These are phyloP conservation scores for Clarkia xantiana DNA, from an alignment of 345 rosid genomes.

Conservation along the genomic window DNA sequence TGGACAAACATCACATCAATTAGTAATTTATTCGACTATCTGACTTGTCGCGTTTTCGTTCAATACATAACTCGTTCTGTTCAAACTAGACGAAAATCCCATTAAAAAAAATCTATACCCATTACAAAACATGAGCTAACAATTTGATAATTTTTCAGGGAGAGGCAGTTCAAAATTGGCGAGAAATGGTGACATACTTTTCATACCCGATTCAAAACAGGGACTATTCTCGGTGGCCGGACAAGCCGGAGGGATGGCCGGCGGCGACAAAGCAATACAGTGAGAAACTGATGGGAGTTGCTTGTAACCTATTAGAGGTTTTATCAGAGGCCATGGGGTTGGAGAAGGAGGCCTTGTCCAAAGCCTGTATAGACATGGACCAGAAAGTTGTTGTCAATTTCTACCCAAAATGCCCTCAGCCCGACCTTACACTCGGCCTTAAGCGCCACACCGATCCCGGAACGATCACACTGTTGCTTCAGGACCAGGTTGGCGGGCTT, in stretches of 20 bases:
- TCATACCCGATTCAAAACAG: conserved; percentile 62
- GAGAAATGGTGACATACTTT: conserved; percentile 88
- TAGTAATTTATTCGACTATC: too few relatives aligned
- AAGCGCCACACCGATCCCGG: conserved; percentile 97
- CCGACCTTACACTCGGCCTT: conserved; percentile 86
- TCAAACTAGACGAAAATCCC: too few relatives aligned
- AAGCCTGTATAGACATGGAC: conserved; percentile 94
- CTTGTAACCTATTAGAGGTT: conserved; percentile 70
- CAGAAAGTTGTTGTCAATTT: conserved; percentile 83
- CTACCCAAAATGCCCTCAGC: conserved; percentile 90
- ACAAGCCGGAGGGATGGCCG: conserved; percentile 81
- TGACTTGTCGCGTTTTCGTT: too few relatives aligned
- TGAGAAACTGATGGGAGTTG: conserved; percentile 60
- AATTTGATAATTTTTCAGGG: conserved; percentile 35
- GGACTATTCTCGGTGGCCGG: conserved; percentile 90
- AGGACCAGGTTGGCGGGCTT: conserved; percentile 89
- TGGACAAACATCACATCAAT: too few relatives aligned
- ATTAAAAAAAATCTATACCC: too few relatives aligned
- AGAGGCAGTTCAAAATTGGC: conserved; percentile 84
- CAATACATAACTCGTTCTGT: too few relatives aligned
- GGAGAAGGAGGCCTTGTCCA: conserved; percentile 59
- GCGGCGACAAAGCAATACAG: conserved; percentile 56
- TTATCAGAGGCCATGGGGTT: conserved; percentile 83
- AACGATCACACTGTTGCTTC: conserved; percentile 77
- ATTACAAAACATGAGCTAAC: too few relatives aligned